Evolutionary conservation across 768 basidiomycete genomes (phyloP).

Genomic region (Trametes punicea): DNA sequence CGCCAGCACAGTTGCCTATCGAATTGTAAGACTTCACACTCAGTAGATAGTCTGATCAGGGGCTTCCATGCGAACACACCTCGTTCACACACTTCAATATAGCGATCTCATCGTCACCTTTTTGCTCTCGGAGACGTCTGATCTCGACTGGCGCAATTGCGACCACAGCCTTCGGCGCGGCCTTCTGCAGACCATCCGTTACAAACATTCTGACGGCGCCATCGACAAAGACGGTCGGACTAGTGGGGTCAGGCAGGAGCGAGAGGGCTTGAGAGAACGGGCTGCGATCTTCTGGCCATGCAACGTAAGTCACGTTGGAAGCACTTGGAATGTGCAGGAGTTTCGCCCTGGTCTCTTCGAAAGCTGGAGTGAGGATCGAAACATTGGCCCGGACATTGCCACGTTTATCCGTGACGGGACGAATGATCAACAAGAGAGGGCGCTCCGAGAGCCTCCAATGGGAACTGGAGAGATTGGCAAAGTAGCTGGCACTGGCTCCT

Average conservation of each 20-base stretch:
- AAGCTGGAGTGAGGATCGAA: slow-evolving; percentile 68
- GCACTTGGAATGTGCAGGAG: slow-evolving; percentile 50
- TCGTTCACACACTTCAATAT: slow-evolving; percentile 79
- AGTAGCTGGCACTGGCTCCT: slow-evolving; percentile 67
- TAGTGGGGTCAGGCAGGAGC: slow-evolving; percentile 27
- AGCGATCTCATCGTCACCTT: slow-evolving; percentile 65
- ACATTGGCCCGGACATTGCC: slow-evolving; percentile 38
- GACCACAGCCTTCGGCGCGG: slow-evolving; percentile 38
- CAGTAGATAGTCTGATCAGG: too few species aligned
- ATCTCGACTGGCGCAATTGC: slow-evolving; percentile 53
- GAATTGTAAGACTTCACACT: background rate
- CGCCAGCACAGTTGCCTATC: slow-evolving; percentile 71
- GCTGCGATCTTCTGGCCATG: slow-evolving; percentile 66
- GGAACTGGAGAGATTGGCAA: slow-evolving; percentile 60
- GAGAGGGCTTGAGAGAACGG: slow-evolving; percentile 56
- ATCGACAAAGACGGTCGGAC: slow-evolving; percentile 54
- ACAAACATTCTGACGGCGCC: slow-evolving; percentile 60
- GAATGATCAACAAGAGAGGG: slow-evolving; percentile 67
- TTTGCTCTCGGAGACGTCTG: slow-evolving; percentile 65
- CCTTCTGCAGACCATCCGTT: slow-evolving; percentile 55
- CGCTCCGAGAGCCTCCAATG: slow-evolving; percentile 77
- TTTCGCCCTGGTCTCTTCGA: slow-evolving; percentile 71
- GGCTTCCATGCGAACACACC: slow-evolving; percentile 37
- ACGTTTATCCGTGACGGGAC: slow-evolving; percentile 34
- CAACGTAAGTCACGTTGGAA: slow-evolving; percentile 41